Base-by-base conservation (phyloP, 2,329 filamentous ascomycete genomes). In the Anisogramma anomala region DNA sequence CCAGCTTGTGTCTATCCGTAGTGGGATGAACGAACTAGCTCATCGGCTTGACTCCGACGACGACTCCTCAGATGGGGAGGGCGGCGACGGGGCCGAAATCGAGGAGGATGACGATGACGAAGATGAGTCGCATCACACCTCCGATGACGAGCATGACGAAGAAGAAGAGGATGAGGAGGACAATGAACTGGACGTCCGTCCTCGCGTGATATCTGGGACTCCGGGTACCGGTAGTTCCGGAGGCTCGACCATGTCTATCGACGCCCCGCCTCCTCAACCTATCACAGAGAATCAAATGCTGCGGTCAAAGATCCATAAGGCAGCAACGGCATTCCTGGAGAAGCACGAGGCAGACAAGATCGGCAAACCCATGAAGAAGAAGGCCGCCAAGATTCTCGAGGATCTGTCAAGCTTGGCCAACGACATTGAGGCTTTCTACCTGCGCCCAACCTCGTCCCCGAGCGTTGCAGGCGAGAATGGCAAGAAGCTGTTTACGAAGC, bases 241-340 rank as follows among this genome's bases (percentile, higher is more conserved):
- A 32, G 73, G 70, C 31, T 81, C 77, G 27, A 80, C 77, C 7
- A 74, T 78, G 67, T 79, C 77, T 20, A 59, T 78, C 19, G 73
- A 79, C 49, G 67, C 67, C 4, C 70, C 72, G 11, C 64, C 69
- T 6, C 64, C 67, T 11, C 61, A 67, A 30, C 37, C 38, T 3
- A 52, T 66, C 11, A 64, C 67, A 8, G 68, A 72, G 55, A 52
- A 61, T 41, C 68, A 63, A 49, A 75, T 77, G 26, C 72, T 84
- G 56, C 75, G 84, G 49, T 73, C 84, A 39, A 70, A 82, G 44
- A 91, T 94, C 50, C 77, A 79, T 13, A 66, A 77, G 23, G 74
- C 82, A 44, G 88, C 91, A 0, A 84, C 84, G 59, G 82, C 75
- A 41, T 95, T 98, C 57, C 64, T 96, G 26, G 81, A 88, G 43